phyloP scores from a whole-genome alignment of 768 basidiomycete genomes.

The Termitomyces sp. region DNA sequence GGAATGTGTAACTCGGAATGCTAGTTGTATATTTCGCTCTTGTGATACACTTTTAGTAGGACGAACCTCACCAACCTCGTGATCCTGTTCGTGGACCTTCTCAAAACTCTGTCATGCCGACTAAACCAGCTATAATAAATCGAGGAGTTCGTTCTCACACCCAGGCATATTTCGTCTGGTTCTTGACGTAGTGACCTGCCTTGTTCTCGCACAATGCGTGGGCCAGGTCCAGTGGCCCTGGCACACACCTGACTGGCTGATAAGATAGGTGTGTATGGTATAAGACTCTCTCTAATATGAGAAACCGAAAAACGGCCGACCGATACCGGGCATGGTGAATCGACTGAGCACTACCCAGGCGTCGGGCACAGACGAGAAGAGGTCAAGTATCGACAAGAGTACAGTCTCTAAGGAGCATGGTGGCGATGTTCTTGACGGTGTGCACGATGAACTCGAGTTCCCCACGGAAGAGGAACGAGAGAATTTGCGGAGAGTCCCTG shows the following conservation, averaged over 20 bases:
- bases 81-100: not conserved
- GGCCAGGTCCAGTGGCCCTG: not conserved
- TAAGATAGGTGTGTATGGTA: not conserved
- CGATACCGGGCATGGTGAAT: not conserved
- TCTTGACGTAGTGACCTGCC: not conserved
- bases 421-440: not conserved
- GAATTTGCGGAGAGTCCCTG: conserved; percentile 57
- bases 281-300: not conserved
- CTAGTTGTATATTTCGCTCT: too few relatives aligned
- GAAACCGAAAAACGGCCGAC: not conserved
- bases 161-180: not conserved
- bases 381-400: not conserved
- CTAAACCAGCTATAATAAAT: not conserved
- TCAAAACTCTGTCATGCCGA: not conserved
- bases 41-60: too few relatives aligned
- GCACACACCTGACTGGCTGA: not conserved
- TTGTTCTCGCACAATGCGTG: not conserved
- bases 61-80: not conserved
- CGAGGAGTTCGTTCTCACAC: not conserved
- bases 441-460: conserved; percentile 52
- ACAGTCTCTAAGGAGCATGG: not conserved
- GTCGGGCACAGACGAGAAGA: not conserved
- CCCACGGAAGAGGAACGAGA: conserved; percentile 57
- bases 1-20: too few relatives aligned
- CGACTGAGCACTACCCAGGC: not conserved